Evolutionary conservation across 2,329 filamentous ascomycete genomes (phyloP), one percentile per base, ranked within the genome.

Genomic region (Alternaria longipes): DNA sequence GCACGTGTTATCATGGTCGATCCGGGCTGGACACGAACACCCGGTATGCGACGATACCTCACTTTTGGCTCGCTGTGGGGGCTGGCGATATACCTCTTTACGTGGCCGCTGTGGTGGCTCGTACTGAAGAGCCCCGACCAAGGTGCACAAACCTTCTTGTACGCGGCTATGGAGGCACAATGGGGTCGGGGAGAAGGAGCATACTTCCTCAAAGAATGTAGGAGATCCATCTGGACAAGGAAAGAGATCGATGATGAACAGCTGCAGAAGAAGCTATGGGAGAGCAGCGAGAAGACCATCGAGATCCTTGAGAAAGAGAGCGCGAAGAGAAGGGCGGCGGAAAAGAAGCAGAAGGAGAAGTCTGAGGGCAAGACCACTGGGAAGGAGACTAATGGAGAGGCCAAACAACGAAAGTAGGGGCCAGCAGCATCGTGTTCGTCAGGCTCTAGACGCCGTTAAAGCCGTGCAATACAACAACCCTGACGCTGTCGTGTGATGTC

Each of bases 161-260:
- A 90, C 68, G 94, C 94, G 0, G 89, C 89, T 2, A 96, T 97
- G 92, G 94, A 97, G 56, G 86, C 86, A 3, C 83, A 85, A 3
- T 87, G 93, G 52, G 88, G 86, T 4, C 84, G 89, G 50, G 89
- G 86, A 2, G 74, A 80, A 2, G 92, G 91, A 4, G 90, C 90
- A 0, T 90, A 86, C 74, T 79, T 97, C 56, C 85, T 99, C 75
- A 98, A 97, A 80, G 96, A 98, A 79, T 98, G 94, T 76, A 88
- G 87, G 68, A 87, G 92, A 73, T 85, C 94, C 18, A 87, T 90
- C 64, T 90, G 88, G 77, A 85, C 90, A 26, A 85, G 92, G 54
- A 83, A 81, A 26, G 94, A 97, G 72, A 84, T 97, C 45, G 85
- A 86, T 66, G 91, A 97, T 74, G 93, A 96, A 66, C 86, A 86